Percentiles rank a stretch among this genome's conserved stretches.
phyloP scores from a whole-genome alignment of 2,329 filamentous ascomycete species.

The Nemania abortiva region DNA sequence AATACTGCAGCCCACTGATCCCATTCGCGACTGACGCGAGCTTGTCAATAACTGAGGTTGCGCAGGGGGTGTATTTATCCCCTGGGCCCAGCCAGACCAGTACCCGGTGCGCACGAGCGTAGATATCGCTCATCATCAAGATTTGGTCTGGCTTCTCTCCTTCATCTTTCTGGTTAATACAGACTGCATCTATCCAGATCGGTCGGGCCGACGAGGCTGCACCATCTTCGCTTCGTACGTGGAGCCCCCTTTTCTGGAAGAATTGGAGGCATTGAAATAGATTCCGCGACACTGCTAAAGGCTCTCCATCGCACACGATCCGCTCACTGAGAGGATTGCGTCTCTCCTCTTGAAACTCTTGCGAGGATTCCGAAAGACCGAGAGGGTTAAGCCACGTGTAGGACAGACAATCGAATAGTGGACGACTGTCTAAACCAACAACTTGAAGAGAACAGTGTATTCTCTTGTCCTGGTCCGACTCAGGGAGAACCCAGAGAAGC shows the following conservation, averaged over 20 bases:
- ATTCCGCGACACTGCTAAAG: neutral
- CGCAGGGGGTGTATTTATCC: neutral
- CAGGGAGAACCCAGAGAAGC: neutral
- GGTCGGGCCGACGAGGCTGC: neutral
- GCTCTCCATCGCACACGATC: neutral
- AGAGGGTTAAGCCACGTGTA: neutral
- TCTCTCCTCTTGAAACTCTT: neutral
- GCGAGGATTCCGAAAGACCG: neutral
- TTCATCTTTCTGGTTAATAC: conserved; percentile 8
- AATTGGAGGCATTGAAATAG: neutral
- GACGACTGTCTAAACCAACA: neutral
- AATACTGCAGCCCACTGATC: conserved; percentile 7
- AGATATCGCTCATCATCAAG: conserved; percentile 16
- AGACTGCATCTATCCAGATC: conserved; percentile 8
- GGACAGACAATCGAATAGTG: neutral
- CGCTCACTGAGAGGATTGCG: neutral
- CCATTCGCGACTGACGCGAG: neutral
- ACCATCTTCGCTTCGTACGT: neutral
- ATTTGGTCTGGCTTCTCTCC: conserved; percentile 15
- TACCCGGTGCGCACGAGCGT: neutral
- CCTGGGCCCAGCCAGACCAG: conserved; percentile 7
- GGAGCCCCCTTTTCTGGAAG: neutral
- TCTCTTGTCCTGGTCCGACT: neutral
- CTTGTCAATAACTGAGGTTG: neutral
- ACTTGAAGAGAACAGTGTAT: neutral